Base-by-base conservation (phyloP, 2,329 filamentous ascomycete species). In the Sporothrix euskadiensis region DNA sequence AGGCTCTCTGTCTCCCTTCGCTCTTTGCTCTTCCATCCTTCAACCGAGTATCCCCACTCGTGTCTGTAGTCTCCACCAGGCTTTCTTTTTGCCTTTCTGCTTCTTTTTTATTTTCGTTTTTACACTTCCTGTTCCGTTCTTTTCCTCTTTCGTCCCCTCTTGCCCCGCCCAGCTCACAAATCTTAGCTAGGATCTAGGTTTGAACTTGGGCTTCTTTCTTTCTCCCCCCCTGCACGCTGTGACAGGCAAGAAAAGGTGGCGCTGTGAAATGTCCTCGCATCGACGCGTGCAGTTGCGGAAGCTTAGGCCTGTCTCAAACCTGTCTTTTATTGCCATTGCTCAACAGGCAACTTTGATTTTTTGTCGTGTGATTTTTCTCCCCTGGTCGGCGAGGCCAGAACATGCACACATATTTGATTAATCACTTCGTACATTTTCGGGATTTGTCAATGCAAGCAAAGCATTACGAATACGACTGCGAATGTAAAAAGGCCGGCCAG, bases 171-270 rank as follows among this genome's bases (percentile, higher is more conserved):
- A 44, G 16, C 35, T 59, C 35, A 35, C 32, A 59, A 44, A 71
- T 71, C 69, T 49, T 30, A 32, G 39, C 69, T 61, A 57, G 69
- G 69, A 71, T 71, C 69, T 61, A 35, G 69, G 47, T 69, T 69
- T 9, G 54, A 39, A 35, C 9, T 35, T 39, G 30, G 47, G 66
- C 47, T 26, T 12, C 10, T 47, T 56, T 30, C 22, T 56, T 12
- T 56, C 12, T 14, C 39, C 14, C 44, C 44, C 41, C 26, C 59
- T 65, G 59, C 44, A 41, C 44, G 16, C 30, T 39, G 47, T 69
- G 66, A 69, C 30, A 54, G 30, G 26, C 30, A 52, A 35, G 9
- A 12, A n/a, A 66, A 22, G 26, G 65, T 52, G 26, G 65, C 65
- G 47, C 32, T 56, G 30, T 52, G 47, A 22, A 66, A 47, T 52